A percentile compares a stretch with the other conserved stretches of the same genome.
Conservation (phyloP, 2,329 filamentous ascomycete genomes). For the Aspergillus fumigatus region DNA sequence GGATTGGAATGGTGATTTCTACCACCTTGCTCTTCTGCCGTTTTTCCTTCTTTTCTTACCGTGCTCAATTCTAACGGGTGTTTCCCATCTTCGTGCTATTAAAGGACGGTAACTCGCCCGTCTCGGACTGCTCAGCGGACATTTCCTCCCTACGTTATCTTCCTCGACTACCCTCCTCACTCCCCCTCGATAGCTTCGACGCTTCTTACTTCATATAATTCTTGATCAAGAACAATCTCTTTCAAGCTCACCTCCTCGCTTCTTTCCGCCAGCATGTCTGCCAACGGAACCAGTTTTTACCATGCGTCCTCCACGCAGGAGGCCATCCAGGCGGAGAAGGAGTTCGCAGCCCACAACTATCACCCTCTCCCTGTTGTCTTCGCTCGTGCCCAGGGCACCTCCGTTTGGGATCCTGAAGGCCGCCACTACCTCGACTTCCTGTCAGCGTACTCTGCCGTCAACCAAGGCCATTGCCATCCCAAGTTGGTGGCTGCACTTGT, state of each 20-base stretch:
- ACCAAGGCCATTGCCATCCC: conserved; percentile 97
- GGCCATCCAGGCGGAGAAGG: conserved; percentile 75
- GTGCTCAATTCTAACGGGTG: conserved; percentile 12
- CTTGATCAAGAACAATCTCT: neutral
- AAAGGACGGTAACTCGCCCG: conserved; percentile 1
- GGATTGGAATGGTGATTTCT: neutral
- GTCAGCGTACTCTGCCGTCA: conserved; percentile 95
- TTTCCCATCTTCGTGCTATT: neutral
- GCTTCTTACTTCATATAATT: neutral
- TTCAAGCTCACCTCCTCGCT: neutral
- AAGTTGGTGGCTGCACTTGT: conserved; percentile 86
- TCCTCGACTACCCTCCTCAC: neutral
- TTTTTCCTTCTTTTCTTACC: conserved; percentile 3
- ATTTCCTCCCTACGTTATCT: neutral
- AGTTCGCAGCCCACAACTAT: conserved; percentile 96
- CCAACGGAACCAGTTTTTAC: conserved; percentile 47
- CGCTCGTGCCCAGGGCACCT: conserved; percentile 73
- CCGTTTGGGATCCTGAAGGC: conserved; percentile 96
- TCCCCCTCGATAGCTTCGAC: neutral
- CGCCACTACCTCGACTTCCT: conserved; percentile 96
- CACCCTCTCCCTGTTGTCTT: conserved; percentile 95
- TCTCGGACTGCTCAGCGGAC: neutral
- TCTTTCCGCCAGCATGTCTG: conserved; percentile 17
- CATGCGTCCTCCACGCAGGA: conserved; percentile 74
- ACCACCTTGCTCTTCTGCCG: neutral